phyloP scores from a whole-genome alignment of 1,284 basidiomycete species.

The Tylopilus sp. region DNA sequence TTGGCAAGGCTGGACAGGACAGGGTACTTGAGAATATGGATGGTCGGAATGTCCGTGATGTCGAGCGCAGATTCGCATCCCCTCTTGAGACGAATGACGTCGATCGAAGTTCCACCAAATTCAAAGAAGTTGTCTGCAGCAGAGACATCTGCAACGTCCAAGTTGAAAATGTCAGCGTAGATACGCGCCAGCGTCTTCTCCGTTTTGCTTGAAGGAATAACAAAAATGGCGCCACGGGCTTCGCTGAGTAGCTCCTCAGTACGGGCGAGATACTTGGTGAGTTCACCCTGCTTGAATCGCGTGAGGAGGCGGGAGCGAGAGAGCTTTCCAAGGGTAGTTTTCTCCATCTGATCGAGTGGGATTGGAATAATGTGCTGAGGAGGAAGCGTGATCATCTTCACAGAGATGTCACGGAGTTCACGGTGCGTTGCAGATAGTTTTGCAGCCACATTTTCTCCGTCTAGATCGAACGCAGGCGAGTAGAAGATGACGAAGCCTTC shows the following conservation, averaged over 20 bases:
- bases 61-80: constrained; percentile 46
- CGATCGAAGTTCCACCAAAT: constrained; percentile 46
- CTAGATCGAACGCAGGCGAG: constrained; percentile 37
- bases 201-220: constrained; percentile 37
- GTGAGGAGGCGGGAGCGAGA: constrained; percentile 41
- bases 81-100: constrained; percentile 47
- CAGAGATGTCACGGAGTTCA: constrained; percentile 28
- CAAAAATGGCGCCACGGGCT: constrained; percentile 38
- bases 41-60: constrained; percentile 51
- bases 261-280: constrained; percentile 36
- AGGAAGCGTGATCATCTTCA: constrained; percentile 38
- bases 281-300: constrained; percentile 42
- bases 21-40: constrained; percentile 54
- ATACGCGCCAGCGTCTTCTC: constrained; percentile 39
- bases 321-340: constrained; percentile 46
- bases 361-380: constrained; percentile 43
- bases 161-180: constrained; percentile 42
- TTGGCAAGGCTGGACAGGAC: constrained; percentile 45
- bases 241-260: constrained; percentile 41
- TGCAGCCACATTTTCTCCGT: constrained; percentile 26
- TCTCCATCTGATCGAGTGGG: constrained; percentile 43
- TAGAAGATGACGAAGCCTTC: constrained; percentile 47
- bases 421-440: constrained; percentile 29
- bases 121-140: constrained; percentile 46
- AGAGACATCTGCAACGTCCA: constrained; percentile 31